These are phyloP conservation scores for Lodderomyces elongisporus DNA, from an alignment of 1,139 yeast species.

Conservation along the genomic window DNA sequence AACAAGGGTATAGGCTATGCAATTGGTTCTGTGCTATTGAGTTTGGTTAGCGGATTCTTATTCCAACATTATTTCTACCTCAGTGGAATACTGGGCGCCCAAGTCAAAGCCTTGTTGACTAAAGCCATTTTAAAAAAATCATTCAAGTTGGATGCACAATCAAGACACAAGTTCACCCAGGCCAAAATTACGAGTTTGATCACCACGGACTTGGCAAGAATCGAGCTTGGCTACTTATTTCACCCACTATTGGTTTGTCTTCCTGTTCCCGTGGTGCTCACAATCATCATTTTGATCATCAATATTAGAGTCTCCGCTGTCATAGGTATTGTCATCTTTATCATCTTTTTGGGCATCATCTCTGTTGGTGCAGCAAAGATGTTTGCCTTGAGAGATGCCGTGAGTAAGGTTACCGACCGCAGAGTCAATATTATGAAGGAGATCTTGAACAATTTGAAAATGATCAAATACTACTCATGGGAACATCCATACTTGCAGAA, in stretches of 20 bases:
- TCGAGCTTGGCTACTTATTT: conserved; percentile 71
- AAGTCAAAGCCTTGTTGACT: conserved; percentile 31
- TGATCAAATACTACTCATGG: conserved; percentile 68
- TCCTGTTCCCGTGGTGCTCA: conserved; percentile 55
- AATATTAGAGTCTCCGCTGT: conserved; percentile 73
- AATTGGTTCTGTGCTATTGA: conserved; percentile 24
- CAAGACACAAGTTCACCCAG: conserved; percentile 25
- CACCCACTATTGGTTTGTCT: conserved; percentile 62
- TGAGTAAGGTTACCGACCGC: conserved; percentile 49
- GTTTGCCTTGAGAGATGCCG: conserved; percentile 37
- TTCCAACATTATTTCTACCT: conserved; percentile 61
- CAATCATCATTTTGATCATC: conserved; percentile 59
- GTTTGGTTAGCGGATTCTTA: conserved; percentile 37
- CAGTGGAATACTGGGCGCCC: conserved; percentile 46
- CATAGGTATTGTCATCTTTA: conserved; percentile 49
- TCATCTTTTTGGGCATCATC: conserved; percentile 37
- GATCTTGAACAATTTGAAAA: conserved; percentile 57
- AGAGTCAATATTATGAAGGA: conserved; percentile 62
- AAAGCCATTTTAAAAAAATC: conserved; percentile 31
- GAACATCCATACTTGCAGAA: conserved; percentile 49
- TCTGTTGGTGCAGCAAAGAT: conserved; percentile 31
- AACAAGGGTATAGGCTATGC: conserved; percentile 40
- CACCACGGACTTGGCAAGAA: conserved; percentile 75
- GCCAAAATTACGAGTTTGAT: conserved; percentile 47
- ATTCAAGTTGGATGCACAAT: conserved; percentile 23